A percentile compares a stretch with the other conserved stretches of the same genome.
Conservation (phyloP, 345 rosid species). For the Eucalyptus marginata region DNA sequence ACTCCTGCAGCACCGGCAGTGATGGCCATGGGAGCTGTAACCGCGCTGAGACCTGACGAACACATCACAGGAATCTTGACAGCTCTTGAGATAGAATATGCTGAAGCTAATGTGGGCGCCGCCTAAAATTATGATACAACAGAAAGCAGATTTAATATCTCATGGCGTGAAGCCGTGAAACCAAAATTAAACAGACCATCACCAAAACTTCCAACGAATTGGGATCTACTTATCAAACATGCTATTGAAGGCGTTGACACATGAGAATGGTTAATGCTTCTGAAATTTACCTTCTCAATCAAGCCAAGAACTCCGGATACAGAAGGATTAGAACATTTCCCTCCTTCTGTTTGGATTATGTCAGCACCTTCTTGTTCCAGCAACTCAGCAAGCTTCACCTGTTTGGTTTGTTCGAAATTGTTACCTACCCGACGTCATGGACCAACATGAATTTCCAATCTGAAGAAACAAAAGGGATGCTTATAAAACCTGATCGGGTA, state of each 20-base stretch:
- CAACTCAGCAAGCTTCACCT: constrained; percentile 58
- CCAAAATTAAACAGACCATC: not conserved
- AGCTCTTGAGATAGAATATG: constrained; percentile 47
- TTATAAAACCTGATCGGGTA: constrained; percentile 41
- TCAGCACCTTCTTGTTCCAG: constrained; percentile 52
- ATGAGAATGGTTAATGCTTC: too few species aligned
- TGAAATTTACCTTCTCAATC: constrained; percentile 46
- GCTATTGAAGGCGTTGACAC: not conserved
- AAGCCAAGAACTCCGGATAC: constrained; percentile 44
- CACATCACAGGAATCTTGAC: constrained; percentile 54
- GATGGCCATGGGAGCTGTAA: constrained; percentile 65
- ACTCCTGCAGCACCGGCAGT: constrained; percentile 56
- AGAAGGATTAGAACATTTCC: constrained; percentile 49
- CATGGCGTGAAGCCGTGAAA: not conserved
- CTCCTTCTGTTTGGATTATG: constrained; percentile 61
- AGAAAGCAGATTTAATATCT: not conserved
- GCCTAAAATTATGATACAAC: constrained; percentile 8
- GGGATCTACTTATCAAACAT: not conserved
- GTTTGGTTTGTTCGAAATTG: not conserved
- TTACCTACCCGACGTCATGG: not conserved
- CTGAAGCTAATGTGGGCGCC: constrained; percentile 49
- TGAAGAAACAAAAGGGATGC: not conserved
- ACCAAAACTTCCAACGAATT: not conserved
- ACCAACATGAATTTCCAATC: not conserved
- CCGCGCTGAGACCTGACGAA: constrained; percentile 51